These are phyloP conservation scores for Schizosaccharomyces versatilis DNA, from an alignment of 1,139 yeast genomes.

Conservation along the genomic window DNA sequence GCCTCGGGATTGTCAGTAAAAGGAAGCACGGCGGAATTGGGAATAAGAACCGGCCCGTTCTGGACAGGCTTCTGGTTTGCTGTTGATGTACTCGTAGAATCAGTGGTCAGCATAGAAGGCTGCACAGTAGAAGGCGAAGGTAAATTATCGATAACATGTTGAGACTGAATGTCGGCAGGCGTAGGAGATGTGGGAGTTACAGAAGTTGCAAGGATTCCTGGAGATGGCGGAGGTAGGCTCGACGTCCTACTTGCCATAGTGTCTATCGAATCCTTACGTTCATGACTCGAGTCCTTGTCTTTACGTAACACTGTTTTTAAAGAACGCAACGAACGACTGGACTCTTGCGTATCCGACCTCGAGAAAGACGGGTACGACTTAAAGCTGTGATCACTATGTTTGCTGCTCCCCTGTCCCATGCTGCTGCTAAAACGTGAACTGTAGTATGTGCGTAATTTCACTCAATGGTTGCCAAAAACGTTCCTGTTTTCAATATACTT, in stretches of 20 bases:
- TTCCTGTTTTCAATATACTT: background rate
- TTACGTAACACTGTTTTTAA: background rate
- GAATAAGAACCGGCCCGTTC: background rate
- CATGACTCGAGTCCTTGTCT: background rate
- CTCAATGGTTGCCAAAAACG: too few relatives aligned
- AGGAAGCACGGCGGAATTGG: background rate
- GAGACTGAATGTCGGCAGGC: background rate
- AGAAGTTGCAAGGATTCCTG: background rate
- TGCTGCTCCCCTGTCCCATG: constrained; percentile 3
- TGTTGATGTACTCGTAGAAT: background rate
- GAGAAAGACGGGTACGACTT: constrained; percentile 3
- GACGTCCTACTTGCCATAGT: background rate
- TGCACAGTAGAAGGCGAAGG: background rate
- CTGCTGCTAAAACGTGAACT: background rate
- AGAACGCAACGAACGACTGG: background rate
- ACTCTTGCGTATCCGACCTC: constrained; percentile 3
- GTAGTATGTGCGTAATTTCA: too few relatives aligned
- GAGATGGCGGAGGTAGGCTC: constrained; percentile 2
- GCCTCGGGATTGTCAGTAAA: constrained; percentile 1
- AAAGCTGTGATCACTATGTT: background rate
- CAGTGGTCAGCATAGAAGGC: background rate
- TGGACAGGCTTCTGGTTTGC: background rate
- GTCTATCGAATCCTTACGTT: background rate
- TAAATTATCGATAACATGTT: background rate
- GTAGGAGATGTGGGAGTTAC: background rate